Evolutionary conservation across 768 basidiomycete species (phyloP).

Genomic region (Infundibulicybe gibba): DNA sequence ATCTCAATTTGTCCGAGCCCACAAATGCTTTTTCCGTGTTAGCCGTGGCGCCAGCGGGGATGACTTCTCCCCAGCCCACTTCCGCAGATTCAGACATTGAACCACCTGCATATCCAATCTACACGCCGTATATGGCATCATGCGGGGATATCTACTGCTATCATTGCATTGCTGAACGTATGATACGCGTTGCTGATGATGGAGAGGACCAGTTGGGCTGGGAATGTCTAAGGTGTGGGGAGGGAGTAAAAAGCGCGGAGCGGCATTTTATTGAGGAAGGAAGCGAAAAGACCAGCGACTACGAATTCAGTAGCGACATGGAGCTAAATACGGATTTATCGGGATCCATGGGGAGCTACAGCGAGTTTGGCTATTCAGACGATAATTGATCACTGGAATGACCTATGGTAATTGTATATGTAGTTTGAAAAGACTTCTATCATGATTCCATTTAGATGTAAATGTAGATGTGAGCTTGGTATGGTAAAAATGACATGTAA

Average conservation of each 20-base stretch:
- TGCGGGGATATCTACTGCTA: constrained; percentile 93
- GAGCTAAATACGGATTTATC: constrained; percentile 47
- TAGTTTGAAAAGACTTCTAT: constrained; percentile 1
- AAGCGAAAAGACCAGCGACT: constrained; percentile 46
- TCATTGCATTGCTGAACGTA: constrained; percentile 82
- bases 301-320: constrained; percentile 55
- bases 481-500: too few species aligned
- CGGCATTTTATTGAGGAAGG: constrained; percentile 46
- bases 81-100: constrained; percentile 28
- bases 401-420: not conserved
- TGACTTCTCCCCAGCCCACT: constrained; percentile 16
- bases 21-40: constrained; percentile 43
- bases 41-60: constrained; percentile 10
- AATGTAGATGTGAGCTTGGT: not conserved
- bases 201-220: constrained; percentile 55
- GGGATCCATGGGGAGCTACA: constrained; percentile 51
- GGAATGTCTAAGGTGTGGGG: constrained; percentile 82
- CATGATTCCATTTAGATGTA: not conserved
- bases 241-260: constrained; percentile 60
- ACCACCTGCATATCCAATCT: constrained; percentile 61
- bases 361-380: constrained; percentile 41
- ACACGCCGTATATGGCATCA: constrained; percentile 79
- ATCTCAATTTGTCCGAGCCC: constrained; percentile 51
- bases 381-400: constrained; percentile 8
- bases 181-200: constrained; percentile 72